Conservation (phyloP, 768 basidiomycete genomes). For the Tricholoma bakamatsutake region DNA sequence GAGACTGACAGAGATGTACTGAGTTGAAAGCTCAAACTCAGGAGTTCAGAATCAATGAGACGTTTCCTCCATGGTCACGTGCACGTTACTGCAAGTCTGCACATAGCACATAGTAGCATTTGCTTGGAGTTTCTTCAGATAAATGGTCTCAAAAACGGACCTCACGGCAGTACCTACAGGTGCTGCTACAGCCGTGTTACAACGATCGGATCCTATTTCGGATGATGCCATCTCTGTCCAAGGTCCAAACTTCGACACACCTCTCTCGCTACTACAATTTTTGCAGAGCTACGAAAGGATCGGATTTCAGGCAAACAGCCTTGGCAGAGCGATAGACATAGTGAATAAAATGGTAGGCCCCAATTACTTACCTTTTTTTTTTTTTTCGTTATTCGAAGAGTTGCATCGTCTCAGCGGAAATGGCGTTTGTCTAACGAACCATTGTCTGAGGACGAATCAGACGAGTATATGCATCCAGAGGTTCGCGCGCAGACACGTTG, state of each 20-base stretch:
- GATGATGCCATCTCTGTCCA: slow-evolving; percentile 62
- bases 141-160: slow-evolving; percentile 7
- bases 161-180: slow-evolving; percentile 37
- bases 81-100: background rate
- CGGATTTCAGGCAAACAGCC: slow-evolving; percentile 95
- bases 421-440: slow-evolving; percentile 91
- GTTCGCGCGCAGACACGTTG: slow-evolving; percentile 70
- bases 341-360: slow-evolving; percentile 84
- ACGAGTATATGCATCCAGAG: slow-evolving; percentile 52
- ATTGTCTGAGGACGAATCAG: slow-evolving; percentile 60
- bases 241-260: slow-evolving; percentile 84
- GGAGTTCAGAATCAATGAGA: slow-evolving; percentile 4
- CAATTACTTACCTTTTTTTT: background rate
- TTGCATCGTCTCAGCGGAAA: slow-evolving; percentile 48
- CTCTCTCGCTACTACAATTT: slow-evolving; percentile 60
- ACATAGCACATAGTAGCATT: background rate
- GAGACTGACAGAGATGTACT: slow-evolving; percentile 5
- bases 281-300: slow-evolving; percentile 81
- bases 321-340: slow-evolving; percentile 83
- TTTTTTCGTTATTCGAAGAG: slow-evolving; percentile 1
- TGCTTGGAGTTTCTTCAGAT: background rate
- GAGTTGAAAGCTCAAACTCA: background rate
- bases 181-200: slow-evolving; percentile 73
- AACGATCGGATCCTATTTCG: slow-evolving; percentile 68
- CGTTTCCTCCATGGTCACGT: background rate